These are phyloP conservation scores for Dactylellina drechsleri DNA, from an alignment of 2,329 filamentous ascomycete species.

Conservation along the genomic window DNA sequence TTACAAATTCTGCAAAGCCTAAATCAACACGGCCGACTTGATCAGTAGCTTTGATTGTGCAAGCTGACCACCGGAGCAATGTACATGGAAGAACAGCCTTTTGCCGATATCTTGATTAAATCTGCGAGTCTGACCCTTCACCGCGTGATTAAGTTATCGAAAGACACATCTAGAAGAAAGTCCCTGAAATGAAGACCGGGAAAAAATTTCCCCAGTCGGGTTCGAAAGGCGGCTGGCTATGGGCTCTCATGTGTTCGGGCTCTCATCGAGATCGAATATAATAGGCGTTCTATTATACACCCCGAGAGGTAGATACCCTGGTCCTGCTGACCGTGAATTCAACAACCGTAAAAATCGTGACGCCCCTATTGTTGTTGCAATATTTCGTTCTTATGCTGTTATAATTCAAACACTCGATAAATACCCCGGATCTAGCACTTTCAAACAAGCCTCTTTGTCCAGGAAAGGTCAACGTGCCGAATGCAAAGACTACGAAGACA, in stretches of 20 bases:
- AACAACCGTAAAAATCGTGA: conserved; percentile 14
- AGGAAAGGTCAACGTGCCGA: neutral
- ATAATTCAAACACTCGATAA: neutral
- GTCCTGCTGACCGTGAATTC: conserved; percentile 13
- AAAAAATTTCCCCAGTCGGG: conserved; percentile 28
- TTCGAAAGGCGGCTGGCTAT: neutral
- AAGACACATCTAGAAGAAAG: conserved; percentile 1
- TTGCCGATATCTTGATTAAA: conserved; percentile 30
- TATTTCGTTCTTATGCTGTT: neutral
- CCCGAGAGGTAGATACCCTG: conserved; percentile 17
- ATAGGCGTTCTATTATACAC: conserved; percentile 12
- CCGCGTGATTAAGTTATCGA: conserved; percentile 47
- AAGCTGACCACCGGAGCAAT: conserved; percentile 14
- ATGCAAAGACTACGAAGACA: neutral
- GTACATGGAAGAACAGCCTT: conserved; percentile 14
- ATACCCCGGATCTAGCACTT: neutral
- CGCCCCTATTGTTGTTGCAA: neutral
- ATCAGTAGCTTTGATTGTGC: conserved; percentile 2
- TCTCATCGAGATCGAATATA: conserved; percentile 36
- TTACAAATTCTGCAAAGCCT: conserved; percentile 32
- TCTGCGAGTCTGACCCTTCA: conserved; percentile 24
- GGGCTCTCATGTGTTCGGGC: conserved; percentile 16
- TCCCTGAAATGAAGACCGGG: conserved; percentile 24
- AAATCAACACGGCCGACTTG: conserved; percentile 38
- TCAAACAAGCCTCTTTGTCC: neutral